A percentile compares a stretch with the other conserved stretches of the same genome.
Evolutionary conservation across 1,139 yeast genomes (phyloP).

Genomic region (Kurtzmaniella quercitrusa): DNA sequence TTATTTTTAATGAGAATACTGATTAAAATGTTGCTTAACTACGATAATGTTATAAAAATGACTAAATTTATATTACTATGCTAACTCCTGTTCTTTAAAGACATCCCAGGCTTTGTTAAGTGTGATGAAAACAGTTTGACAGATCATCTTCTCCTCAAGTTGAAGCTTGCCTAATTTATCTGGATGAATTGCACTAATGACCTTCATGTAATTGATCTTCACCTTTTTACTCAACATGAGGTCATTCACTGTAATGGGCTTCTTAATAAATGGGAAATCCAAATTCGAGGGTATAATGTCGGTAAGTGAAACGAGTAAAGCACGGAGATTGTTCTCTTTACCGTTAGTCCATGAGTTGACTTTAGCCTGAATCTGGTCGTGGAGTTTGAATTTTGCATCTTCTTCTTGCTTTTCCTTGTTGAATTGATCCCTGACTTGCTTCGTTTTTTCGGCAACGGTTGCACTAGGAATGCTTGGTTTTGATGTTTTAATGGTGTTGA

Average conservation of each 20-base stretch:
- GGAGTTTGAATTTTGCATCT: conserved; percentile 50
- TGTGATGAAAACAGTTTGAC: conserved; percentile 80
- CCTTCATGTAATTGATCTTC: conserved; percentile 84
- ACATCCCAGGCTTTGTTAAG: conserved; percentile 90
- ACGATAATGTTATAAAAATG: not conserved
- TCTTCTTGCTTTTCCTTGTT: conserved; percentile 49
- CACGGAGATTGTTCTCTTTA: conserved; percentile 75
- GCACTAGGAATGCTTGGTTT: conserved; percentile 6
- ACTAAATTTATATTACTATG: not conserved
- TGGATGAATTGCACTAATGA: conserved; percentile 90
- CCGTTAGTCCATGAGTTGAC: conserved; percentile 67
- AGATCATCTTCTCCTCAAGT: conserved; percentile 75
- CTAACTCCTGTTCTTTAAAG: conserved; percentile 45
- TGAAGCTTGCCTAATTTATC: conserved; percentile 66
- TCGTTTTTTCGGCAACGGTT: conserved; percentile 11
- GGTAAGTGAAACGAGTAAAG: conserved; percentile 64
- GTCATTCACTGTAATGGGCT: conserved; percentile 53
- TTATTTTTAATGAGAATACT: not conserved
- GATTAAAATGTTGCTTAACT: not conserved
- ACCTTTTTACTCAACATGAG: conserved; percentile 89
- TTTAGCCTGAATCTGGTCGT: conserved; percentile 55
- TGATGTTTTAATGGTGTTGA: conserved; percentile 10
- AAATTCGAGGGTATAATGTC: conserved; percentile 50
- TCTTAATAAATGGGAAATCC: conserved; percentile 55
- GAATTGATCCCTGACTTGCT: conserved; percentile 41